Base-by-base conservation (phyloP, 2,329 filamentous ascomycete genomes). In the Claviceps sp. region DNA sequence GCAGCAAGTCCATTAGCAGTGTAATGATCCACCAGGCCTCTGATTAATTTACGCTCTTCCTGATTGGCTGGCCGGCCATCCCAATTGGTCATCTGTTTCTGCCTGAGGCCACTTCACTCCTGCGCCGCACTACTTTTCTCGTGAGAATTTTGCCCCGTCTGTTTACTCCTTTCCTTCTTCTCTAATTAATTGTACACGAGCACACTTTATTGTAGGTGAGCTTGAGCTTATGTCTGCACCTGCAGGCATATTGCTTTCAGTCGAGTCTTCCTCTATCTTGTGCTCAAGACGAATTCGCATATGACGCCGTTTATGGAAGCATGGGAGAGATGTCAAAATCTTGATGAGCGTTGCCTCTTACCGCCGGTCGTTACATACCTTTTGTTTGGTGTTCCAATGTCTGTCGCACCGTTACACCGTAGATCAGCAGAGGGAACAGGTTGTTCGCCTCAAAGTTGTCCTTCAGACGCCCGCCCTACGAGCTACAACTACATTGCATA, bases 401-500 rank as follows among this genome's bases (percentile, higher is more conserved):
- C 29, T 29, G 4, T 34, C 29, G 29, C 29, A 34, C 29, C 9
- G 0, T 34, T 34, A 11, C 11, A 34, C 9, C 29, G 29, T 34
- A 11, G 29, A 34, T 34, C 29, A 34, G 9, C 29, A 34, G 29
- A 11, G 3, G 9, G 9, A 34, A 11, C 29, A 46, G 3, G 13
- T 3, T 26, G 43, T 45, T 1, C 16, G n/a, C 44, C 44, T 7
- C 6, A 5, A n/a, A 34, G 34, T 13, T 44, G 9, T 42, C 34
- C 26, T 26, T 40, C 13, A 49, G 38, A 6, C 16, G 20, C 11
- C n/a, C 38, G 22, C 54, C 6, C 8, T 73, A 95, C 23, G 91
- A 96, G 65, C 88, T 95, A 69, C 93, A 98, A 64, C 88, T 95
- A 66, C 93, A 97, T 72, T 96, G 91, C 79, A 95, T 82, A 37